phyloP scores from a whole-genome alignment of 257 asterid species.

The Solanum dulcamara region DNA sequence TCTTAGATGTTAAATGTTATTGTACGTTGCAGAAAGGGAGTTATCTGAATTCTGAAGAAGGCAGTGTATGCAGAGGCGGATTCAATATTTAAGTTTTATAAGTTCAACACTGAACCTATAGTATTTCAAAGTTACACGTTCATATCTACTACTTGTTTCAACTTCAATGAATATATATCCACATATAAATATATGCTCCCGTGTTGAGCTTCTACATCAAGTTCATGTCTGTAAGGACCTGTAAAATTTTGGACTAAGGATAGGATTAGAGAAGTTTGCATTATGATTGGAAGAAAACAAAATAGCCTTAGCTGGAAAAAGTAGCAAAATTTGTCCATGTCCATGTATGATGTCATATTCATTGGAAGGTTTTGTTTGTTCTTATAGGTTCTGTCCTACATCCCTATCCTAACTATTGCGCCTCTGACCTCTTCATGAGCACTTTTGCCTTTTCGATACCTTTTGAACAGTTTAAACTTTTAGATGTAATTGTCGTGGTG shows the following conservation, averaged over 20 bases:
- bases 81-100: background rate
- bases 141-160: background rate
- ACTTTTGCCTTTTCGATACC: no score
- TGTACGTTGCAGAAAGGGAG: background rate
- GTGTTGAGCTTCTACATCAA: background rate
- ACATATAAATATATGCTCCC: background rate
- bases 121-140: background rate
- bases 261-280: background rate
- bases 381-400: background rate
- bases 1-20: background rate
- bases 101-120: background rate
- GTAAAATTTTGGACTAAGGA: background rate
- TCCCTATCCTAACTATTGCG: background rate
- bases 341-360: background rate
- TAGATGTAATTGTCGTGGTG: no score
- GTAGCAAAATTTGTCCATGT: background rate
- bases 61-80: background rate
- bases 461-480: no score
- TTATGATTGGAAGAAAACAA: background rate
- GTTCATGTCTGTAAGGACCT: background rate
- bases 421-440: background rate
- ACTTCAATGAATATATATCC: background rate
- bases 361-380: background rate
- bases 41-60: background rate
- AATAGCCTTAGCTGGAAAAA: background rate